Evolutionary conservation across 1,284 basidiomycete species (phyloP).

Genomic region (Naganishia sp.): DNA sequence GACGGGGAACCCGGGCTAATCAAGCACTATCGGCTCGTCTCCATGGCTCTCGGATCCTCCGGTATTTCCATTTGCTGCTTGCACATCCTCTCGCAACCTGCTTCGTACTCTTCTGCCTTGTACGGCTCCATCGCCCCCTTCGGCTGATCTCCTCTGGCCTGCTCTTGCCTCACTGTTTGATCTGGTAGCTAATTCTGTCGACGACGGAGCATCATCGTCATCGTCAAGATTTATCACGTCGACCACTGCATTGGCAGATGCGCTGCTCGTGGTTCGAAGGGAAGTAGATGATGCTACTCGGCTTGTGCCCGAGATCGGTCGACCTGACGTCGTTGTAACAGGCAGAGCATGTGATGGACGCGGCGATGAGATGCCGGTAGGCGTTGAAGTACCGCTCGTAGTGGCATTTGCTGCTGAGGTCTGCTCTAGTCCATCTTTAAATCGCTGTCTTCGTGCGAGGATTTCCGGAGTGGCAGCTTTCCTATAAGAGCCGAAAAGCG

Average conservation of each 20-base stretch:
- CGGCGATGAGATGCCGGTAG: conserved; percentile 7
- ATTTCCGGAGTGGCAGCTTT: conserved; percentile 21
- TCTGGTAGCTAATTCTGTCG: not conserved
- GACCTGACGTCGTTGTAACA: conserved; percentile 21
- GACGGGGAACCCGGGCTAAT: not conserved
- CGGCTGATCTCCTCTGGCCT: conserved; percentile 1
- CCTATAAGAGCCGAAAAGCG: conserved; percentile 3
- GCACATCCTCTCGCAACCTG: conserved; percentile 11
- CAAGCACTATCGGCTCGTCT: conserved; percentile 23
- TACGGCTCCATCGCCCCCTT: conserved; percentile 23
- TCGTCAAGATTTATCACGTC: conserved; percentile 28
- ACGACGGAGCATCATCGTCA: conserved; percentile 8
- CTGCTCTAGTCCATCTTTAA: conserved; percentile 20
- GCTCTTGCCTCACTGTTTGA: conserved; percentile 6
- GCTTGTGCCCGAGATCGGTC: conserved; percentile 27
- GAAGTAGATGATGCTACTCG: conserved; percentile 29
- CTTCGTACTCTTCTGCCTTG: conserved; percentile 30
- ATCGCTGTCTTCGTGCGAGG: conserved; percentile 16
- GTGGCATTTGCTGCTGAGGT: not conserved
- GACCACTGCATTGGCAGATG: conserved; percentile 13
- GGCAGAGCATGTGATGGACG: conserved; percentile 20
- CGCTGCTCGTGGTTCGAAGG: conserved; percentile 16
- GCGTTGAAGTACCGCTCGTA: not conserved
- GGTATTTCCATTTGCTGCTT: not conserved
- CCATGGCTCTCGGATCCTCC: not conserved